Percentiles rank a stretch among this genome's conserved stretches.
These are phyloP conservation scores for Zygoascus sp. DNA, from an alignment of 1,139 yeast species.

Conservation along the genomic window DNA sequence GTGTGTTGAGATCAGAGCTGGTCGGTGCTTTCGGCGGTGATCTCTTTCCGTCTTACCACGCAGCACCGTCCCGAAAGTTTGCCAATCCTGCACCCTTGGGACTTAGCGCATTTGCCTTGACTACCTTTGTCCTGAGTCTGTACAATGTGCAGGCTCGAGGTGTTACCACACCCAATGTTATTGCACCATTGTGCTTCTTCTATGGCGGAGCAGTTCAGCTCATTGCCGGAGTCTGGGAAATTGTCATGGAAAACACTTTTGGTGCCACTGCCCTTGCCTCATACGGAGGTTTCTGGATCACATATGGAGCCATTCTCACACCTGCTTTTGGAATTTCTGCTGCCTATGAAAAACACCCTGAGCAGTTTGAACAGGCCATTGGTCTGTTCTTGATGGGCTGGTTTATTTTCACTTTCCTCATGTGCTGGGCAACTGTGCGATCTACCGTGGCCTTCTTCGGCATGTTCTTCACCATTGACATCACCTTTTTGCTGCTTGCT, in stretches of 20 bases:
- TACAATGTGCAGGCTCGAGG: constrained; percentile 59
- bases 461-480: constrained; percentile 57
- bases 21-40: constrained; percentile 69
- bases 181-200: constrained; percentile 72
- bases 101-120: constrained; percentile 74
- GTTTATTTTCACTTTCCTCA: constrained; percentile 70
- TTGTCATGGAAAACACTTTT: constrained; percentile 70
- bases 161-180: constrained; percentile 48
- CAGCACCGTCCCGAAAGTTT: constrained; percentile 64
- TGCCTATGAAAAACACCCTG: constrained; percentile 44
- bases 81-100: constrained; percentile 92
- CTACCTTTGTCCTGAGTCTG: constrained; percentile 76
- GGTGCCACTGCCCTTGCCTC: constrained; percentile 75
- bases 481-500: constrained; percentile 66
- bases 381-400: constrained; percentile 77
- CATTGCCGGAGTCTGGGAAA: constrained; percentile 74
- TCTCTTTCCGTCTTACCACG: constrained; percentile 56
- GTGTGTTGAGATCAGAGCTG: constrained; percentile 58
- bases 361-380: constrained; percentile 49
- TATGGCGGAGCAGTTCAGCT: constrained; percentile 81
- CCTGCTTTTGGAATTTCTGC: constrained; percentile 67
- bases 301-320: constrained; percentile 66
- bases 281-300: constrained; percentile 86
- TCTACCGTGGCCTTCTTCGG: constrained; percentile 75
- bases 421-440: constrained; percentile 64